Base-by-base conservation (phyloP, 2,329 filamentous ascomycete species). In the Tolypocladium nubicola region DNA sequence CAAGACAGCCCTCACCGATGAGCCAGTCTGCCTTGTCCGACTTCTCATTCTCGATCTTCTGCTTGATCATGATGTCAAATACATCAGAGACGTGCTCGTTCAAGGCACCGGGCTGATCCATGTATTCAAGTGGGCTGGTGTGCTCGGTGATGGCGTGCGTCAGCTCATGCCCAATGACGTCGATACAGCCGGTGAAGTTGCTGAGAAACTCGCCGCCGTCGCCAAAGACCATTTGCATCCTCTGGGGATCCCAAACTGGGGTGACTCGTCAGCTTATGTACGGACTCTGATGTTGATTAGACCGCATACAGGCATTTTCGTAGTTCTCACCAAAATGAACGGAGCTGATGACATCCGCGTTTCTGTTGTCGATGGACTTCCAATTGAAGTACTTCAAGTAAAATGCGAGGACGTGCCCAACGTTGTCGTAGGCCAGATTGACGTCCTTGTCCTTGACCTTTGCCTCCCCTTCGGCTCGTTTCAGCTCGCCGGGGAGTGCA, bases 41-140 rank as follows among this genome's bases (percentile, higher is more conserved):
- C 11, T 68, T 74, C 62, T 77, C 73, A 26, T 78, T 60, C 56
- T 79, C 71, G 10, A 73, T 71, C 61, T 73, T 74, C 66, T 83
- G 80, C 71, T 83, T 81, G 58, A 79, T 69, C 77, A 83, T 82
- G 66, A 79, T 75, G 58, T 79, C 81, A 62, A 83, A 83, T 1
- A 78, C 76, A 61, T 84, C 81, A 0, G 80, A 78, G 38, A 83
- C 62, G 61, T 80, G 78, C 66, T 84, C 81, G 59, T 83, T 83
- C 43, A 84, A 70, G 16, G 80, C 80, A 21, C 81, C 81, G 16
- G 76, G 68, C 64, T 83, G 76, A 41, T 71, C 75, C n/a, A 67
- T 61, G 63, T 83, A 83, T 54, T 76, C 68, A 10, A 84, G 73
- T 1, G 75, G 74, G 13, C 73, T 74, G 3, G 76, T 78, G 63